phyloP scores from a whole-genome alignment of 495 filamentous ascomycete genomes.

The Penicillium waksmanii region DNA sequence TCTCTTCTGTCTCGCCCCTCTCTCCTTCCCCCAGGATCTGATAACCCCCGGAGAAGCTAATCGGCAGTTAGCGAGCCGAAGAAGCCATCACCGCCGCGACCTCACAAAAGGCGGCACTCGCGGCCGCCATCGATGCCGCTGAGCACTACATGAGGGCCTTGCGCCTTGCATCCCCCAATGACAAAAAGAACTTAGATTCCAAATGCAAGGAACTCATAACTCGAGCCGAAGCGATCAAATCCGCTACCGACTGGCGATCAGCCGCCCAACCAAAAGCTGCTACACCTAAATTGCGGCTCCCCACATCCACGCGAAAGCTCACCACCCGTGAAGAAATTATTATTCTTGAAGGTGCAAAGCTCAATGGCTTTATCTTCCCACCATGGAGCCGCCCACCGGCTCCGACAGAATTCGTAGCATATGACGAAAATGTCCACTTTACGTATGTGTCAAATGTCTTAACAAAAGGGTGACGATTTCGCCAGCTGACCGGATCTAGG shows the following conservation, averaged over 20 bases:
- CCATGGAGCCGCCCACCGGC: slow-evolving; percentile 72
- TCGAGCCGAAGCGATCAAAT: slow-evolving; percentile 75
- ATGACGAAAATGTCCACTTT: slow-evolving; percentile 40
- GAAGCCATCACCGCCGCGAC: slow-evolving; percentile 53
- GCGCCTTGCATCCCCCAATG: slow-evolving; percentile 48
- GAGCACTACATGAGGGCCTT: slow-evolving; percentile 80
- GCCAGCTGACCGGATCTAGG: slow-evolving; percentile 51
- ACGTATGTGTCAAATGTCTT: slow-evolving; percentile 49
- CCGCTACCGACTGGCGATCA: slow-evolving; percentile 39
- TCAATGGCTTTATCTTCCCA: slow-evolving; percentile 80
- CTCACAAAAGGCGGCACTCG: slow-evolving; percentile 69
- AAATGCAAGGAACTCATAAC: slow-evolving; percentile 70
- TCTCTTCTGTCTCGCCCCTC: not conserved
- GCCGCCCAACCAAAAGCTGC: slow-evolving; percentile 25
- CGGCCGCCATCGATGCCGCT: slow-evolving; percentile 71
- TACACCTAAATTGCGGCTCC: slow-evolving; percentile 27
- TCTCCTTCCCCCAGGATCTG: slow-evolving; percentile 9
- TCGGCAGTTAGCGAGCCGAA: slow-evolving; percentile 61
- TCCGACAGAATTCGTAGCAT: slow-evolving; percentile 51
- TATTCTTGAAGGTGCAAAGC: slow-evolving; percentile 71
- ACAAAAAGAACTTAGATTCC: slow-evolving; percentile 62
- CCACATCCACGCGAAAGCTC: slow-evolving; percentile 60
- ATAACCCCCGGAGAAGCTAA: slow-evolving; percentile 22
- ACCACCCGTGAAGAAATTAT: slow-evolving; percentile 78
- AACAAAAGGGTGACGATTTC: not conserved